Percentiles rank a stretch among this genome's conserved stretches.
These are phyloP conservation scores for Ascomycota sp. DNA, from an alignment of 2,329 filamentous ascomycete species.

Conservation along the genomic window DNA sequence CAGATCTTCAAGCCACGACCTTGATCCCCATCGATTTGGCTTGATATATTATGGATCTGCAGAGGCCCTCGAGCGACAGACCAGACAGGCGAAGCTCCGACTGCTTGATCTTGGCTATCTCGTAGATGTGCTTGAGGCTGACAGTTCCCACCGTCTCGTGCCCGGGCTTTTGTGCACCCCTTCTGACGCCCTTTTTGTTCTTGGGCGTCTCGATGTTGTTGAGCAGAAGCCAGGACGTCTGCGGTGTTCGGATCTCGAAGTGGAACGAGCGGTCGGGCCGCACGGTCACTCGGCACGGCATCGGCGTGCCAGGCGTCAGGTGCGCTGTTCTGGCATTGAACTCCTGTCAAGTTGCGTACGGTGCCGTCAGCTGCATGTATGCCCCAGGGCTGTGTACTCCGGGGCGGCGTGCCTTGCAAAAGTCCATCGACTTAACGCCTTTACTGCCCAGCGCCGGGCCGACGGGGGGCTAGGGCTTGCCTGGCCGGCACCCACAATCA, in stretches of 20 bases:
- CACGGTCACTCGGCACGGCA: constrained; percentile 79
- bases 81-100: constrained; percentile 55
- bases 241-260: constrained; percentile 84
- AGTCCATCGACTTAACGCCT: constrained; percentile 98
- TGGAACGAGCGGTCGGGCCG: constrained; percentile 82
- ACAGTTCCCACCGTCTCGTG: constrained; percentile 59
- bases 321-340: constrained; percentile 90
- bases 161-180: constrained; percentile 57
- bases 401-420: constrained; percentile 72
- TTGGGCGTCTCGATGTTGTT: constrained; percentile 58
- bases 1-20: constrained; percentile 51
- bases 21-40: constrained; percentile 56
- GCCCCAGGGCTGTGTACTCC: too few species aligned
- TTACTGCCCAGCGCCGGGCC: constrained; percentile 92
- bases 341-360: constrained; percentile 35
- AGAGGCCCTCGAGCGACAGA: constrained; percentile 47
- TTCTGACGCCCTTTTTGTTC: constrained; percentile 54
- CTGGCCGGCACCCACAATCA: constrained; percentile 92
- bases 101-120: constrained; percentile 95
- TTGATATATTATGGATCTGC: constrained; percentile 53
- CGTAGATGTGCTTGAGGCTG: constrained; percentile 87
- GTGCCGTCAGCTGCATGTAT: too few species aligned
- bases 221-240: constrained; percentile 78
- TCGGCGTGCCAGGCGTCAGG: constrained; percentile 62
- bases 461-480: constrained; percentile 90